Conservation (phyloP, 352 stramenopile genomes). For the Phytophthora fragariaefolia region DNA sequence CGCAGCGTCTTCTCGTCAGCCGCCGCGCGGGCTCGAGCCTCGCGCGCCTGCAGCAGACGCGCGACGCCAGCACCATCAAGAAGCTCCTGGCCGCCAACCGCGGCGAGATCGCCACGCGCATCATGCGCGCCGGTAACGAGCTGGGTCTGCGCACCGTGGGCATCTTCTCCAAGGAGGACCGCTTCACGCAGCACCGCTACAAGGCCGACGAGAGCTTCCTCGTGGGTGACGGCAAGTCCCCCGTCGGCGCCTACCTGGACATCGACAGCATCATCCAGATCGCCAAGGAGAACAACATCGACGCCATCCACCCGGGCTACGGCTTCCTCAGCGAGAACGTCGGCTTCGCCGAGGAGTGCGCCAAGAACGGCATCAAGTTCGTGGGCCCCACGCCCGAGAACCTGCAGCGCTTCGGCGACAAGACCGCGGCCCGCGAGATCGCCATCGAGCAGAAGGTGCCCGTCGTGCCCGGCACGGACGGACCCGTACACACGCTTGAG, state of each 20-base stretch:
- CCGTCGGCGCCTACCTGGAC: slow-evolving; percentile 96
- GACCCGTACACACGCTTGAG: slow-evolving; percentile 87
- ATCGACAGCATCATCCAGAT: slow-evolving; percentile 94
- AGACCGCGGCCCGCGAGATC: slow-evolving; percentile 89
- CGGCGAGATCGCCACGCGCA: slow-evolving; percentile 97
- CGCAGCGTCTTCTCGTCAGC: slow-evolving; percentile 38
- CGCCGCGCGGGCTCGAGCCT: slow-evolving; percentile 29
- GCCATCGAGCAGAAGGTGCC: slow-evolving; percentile 91
- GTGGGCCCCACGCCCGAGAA: slow-evolving; percentile 96
- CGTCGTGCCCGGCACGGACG: slow-evolving; percentile 91
- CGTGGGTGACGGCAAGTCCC: slow-evolving; percentile 89
- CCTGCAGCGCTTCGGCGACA: slow-evolving; percentile 89
- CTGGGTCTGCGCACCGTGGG: slow-evolving; percentile 92
- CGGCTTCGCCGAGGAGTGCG: slow-evolving; percentile 93
- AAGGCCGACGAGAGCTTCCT: slow-evolving; percentile 98
- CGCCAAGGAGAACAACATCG: slow-evolving; percentile 91
- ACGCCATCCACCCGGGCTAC: slow-evolving; percentile 98
- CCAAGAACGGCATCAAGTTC: slow-evolving; percentile 94
- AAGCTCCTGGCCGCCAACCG: slow-evolving; percentile 98
- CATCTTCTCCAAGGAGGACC: slow-evolving; percentile 94
- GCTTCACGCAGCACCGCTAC: slow-evolving; percentile 96
- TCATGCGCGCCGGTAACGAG: slow-evolving; percentile 95
- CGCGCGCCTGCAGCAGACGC: slow-evolving; percentile 38
- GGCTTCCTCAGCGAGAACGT: slow-evolving; percentile 98
- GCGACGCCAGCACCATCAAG: slow-evolving; percentile 86